phyloP scores from a whole-genome alignment of 2,329 filamentous ascomycete genomes.

The Colletotrichum sidae region DNA sequence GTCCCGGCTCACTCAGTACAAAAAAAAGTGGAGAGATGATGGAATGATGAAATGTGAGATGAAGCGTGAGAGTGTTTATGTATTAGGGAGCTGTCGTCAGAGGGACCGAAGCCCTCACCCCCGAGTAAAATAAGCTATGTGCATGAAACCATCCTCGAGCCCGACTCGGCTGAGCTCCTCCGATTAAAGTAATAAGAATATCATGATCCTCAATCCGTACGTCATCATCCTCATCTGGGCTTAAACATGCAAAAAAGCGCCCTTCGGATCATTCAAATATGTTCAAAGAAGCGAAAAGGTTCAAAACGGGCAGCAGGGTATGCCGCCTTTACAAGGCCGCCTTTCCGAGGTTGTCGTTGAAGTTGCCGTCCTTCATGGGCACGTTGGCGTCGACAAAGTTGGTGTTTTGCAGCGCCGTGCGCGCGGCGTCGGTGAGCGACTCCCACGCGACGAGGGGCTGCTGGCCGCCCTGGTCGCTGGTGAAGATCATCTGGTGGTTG shows the following conservation, averaged over 20 bases:
- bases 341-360: conserved; percentile 34
- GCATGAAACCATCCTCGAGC: conserved; percentile 25
- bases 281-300: neutral
- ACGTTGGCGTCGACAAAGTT: conserved; percentile 55
- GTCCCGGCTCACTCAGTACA: no score
- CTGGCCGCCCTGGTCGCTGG: conserved; percentile 47
- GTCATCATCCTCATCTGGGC: neutral
- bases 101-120: conserved; percentile 20
- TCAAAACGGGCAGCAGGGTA: neutral
- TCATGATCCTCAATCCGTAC: conserved; percentile 1
- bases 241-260: no score
- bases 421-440: conserved; percentile 46
- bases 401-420: conserved; percentile 48
- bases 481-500: conserved; percentile 51
- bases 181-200: conserved; percentile 24
- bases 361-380: conserved; percentile 46
- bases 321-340: conserved; percentile 14
- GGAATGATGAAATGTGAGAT: neutral
- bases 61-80: conserved; percentile 1
- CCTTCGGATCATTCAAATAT: neutral
- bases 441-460: conserved; percentile 57
- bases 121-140: conserved; percentile 17
- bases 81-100: conserved; percentile 24
- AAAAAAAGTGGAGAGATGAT: no score
- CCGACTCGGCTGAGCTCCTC: neutral